phyloP scores from a whole-genome alignment of 148 eudicot genomes.

The Nepenthes mirabilis region DNA sequence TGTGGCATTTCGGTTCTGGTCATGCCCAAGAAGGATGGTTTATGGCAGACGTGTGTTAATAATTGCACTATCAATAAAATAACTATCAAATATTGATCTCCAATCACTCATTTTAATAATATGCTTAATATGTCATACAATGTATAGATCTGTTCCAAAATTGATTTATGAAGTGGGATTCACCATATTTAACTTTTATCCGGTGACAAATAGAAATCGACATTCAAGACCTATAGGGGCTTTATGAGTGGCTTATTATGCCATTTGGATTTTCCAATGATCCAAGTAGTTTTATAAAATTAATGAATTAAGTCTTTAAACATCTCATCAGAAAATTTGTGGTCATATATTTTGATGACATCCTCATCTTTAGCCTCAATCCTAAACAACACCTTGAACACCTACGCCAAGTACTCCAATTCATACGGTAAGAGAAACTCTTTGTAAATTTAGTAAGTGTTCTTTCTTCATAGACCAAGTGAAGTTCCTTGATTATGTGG shows the following conservation, averaged over 20 bases:
- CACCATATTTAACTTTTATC: too few species aligned
- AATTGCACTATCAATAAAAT: constrained; percentile 6
- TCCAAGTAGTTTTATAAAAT: neutral
- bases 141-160: neutral
- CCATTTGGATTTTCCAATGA: constrained; percentile 4
- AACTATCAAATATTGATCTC: neutral
- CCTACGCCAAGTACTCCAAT: too few species aligned
- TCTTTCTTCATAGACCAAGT: too few species aligned
- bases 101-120: neutral
- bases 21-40: constrained; percentile 5
- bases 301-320: constrained; percentile 2
- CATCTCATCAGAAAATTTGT: neutral
- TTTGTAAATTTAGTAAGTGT: too few species aligned
- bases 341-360: neutral
- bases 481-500: too few species aligned
- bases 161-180: constrained; percentile 1
- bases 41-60: constrained; percentile 3
- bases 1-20: neutral
- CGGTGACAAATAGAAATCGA: constrained; percentile 10
- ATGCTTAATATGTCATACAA: constrained; percentile 1
- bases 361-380: too few species aligned
- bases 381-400: too few species aligned
- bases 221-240: constrained; percentile 9
- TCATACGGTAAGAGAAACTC: too few species aligned
- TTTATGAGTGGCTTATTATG: constrained; percentile 12